Base-by-base conservation (phyloP, 2,329 filamentous ascomycete genomes). In the Ophioceras dolichostomum region DNA sequence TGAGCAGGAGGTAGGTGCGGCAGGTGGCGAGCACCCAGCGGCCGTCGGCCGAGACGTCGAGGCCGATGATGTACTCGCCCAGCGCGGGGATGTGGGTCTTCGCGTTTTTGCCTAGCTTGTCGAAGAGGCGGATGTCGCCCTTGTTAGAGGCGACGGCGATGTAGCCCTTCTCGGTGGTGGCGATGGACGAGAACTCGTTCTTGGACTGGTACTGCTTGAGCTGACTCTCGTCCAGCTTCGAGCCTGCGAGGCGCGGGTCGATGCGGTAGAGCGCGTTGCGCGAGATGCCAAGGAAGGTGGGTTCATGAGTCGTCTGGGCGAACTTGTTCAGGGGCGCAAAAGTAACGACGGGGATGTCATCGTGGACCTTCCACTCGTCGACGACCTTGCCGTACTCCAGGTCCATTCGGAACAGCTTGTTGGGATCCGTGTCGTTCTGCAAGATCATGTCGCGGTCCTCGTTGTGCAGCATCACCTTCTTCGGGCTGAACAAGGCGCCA, bases 281-380 rank as follows among this genome's bases (percentile, higher is more conserved):
- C 8, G 88, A 95, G 19, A 94, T 76, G 61, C 91, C 91, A 9
- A 98, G 66, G 68, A 98, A 96, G 0, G 91, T 93, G 52, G 94
- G 87, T 54, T 94, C 87, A 41, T 80, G 78, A 1, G 87, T 95
- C 82, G 94, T 94, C 64, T 98, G 91, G 1, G 91, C 79, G 52
- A 95, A 98, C 74, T 98, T 98, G 72, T 81, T 94, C 58, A 95
- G 88, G 0, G 91, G 91, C 0, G 85, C 85, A 59, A 96, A 96
- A 9, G 80, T 91, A 38, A 84, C 78, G 43, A 96, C 84, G 0
- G 85, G 81, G 39, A 98, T 95, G 54, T 96, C 85, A 44, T 98
- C 89, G 53, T 98, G 89, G 12, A 98, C 74, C 49, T 94, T 94
- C 91, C 91, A 98, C 59, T 98, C 91, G 52, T 98, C 91, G 2